phyloP scores from a whole-genome alignment of 257 asterid species.

The Jaltomata sinuosa region DNA sequence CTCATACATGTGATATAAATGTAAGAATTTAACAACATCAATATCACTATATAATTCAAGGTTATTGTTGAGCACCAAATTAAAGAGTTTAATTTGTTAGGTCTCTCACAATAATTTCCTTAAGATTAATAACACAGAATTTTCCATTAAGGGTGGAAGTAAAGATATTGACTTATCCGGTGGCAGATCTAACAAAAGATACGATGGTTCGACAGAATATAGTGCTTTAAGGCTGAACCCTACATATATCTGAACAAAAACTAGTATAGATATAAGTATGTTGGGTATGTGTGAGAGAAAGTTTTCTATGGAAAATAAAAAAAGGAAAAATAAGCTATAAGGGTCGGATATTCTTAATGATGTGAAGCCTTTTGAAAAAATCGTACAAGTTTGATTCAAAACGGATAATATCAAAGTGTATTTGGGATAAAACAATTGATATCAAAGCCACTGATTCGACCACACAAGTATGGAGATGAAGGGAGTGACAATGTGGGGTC shows the following conservation, averaged over 20 bases:
- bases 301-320: too few relatives aligned
- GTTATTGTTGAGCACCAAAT: background rate
- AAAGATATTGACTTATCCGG: background rate
- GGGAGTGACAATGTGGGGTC: background rate
- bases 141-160: background rate
- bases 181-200: background rate
- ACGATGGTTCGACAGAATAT: background rate
- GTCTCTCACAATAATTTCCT: background rate
- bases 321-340: background rate
- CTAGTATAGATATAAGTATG: background rate
- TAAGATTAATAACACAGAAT: background rate
- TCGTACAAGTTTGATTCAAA: background rate
- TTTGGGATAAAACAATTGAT: background rate
- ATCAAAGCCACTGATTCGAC: background rate
- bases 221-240: background rate
- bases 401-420: background rate
- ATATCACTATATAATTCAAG: background rate
- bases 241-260: background rate
- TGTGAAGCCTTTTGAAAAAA: background rate
- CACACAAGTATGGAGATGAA: background rate
- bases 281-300: background rate
- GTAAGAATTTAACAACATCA: background rate
- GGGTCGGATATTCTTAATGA: background rate
- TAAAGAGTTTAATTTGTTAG: background rate
- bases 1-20: background rate